Evolutionary conservation across 306 rosid genomes (phyloP).

Genomic region (Cucumis hystrix): DNA sequence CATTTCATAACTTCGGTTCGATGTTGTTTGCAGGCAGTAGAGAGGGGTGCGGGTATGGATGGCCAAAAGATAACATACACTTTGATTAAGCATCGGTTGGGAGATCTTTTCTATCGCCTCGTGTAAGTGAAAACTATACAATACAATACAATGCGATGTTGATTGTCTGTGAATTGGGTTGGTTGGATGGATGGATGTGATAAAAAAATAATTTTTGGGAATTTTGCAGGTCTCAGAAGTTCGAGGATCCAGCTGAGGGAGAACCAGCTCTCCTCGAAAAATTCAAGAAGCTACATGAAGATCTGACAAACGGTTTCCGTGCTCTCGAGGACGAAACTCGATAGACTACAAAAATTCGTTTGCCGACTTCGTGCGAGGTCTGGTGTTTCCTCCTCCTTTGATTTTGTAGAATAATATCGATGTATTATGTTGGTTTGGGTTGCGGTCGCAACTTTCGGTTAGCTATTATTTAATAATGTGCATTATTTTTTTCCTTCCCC

Average conservation of each 20-base stretch:
- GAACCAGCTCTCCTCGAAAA: constrained; percentile 67
- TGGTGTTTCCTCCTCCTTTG: neutral
- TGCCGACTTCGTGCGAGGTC: neutral
- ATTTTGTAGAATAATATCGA: neutral
- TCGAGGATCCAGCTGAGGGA: constrained; percentile 99
- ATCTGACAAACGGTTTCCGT: constrained; percentile 86
- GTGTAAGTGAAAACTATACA: constrained; percentile 44
- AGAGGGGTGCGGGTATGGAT: constrained; percentile 94
- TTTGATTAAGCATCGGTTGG: constrained; percentile 87
- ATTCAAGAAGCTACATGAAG: constrained; percentile 73
- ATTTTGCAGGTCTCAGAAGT: constrained; percentile 77
- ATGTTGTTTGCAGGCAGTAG: constrained; percentile 56
- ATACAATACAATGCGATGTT: neutral
- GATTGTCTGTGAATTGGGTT: neutral
- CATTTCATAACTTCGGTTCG: neutral
- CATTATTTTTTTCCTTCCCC: neutral
- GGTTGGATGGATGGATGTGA: neutral
- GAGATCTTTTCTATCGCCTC: constrained; percentile 93
- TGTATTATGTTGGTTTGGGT: neutral
- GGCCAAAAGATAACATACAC: constrained; percentile 83
- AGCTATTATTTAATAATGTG: constrained; percentile 1
- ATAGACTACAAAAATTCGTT: constrained; percentile 10
- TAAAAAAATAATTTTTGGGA: neutral
- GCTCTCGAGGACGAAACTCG: constrained; percentile 96
- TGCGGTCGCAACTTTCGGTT: neutral